Evolutionary conservation across 2,329 filamentous ascomycete species (phyloP).

Genomic region (Fusarium sulawesiense): DNA sequence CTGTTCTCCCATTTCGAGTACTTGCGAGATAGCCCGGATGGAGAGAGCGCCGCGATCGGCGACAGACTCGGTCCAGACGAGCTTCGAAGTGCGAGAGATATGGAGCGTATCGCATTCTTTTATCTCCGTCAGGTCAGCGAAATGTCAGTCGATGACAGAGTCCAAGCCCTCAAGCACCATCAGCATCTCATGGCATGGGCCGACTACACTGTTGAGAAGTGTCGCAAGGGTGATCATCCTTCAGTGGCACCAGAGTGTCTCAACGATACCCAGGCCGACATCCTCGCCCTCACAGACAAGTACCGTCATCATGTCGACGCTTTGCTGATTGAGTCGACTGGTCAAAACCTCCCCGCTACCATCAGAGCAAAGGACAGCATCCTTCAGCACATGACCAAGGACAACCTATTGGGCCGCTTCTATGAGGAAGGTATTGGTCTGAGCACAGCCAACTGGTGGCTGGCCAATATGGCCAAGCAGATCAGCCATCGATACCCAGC

Average conservation of each 20-base stretch:
- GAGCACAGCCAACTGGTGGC: background rate
- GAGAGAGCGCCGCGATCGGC: background rate
- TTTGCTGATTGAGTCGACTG: constrained; percentile 1
- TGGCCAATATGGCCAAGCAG: background rate
- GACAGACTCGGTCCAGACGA: background rate
- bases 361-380: constrained; percentile 4
- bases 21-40: rapidly evolving
- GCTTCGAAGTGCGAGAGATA: rapidly evolving
- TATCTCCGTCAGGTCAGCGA: background rate
- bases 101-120: background rate
- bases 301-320: constrained; percentile 12
- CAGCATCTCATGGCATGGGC: background rate
- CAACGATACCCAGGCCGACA: background rate
- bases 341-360: background rate
- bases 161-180: background rate
- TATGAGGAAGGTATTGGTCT: constrained; percentile 40
- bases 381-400: constrained; percentile 16
- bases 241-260: background rate
- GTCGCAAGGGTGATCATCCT: background rate
- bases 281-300: background rate
- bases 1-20: background rate
- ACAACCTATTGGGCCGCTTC: constrained; percentile 48
- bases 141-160: background rate
- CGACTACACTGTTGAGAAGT: background rate
- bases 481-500: constrained; percentile 5